phyloP scores from a whole-genome alignment of 139 green algal species.

The Auxenochlorella protothecoides region DNA sequence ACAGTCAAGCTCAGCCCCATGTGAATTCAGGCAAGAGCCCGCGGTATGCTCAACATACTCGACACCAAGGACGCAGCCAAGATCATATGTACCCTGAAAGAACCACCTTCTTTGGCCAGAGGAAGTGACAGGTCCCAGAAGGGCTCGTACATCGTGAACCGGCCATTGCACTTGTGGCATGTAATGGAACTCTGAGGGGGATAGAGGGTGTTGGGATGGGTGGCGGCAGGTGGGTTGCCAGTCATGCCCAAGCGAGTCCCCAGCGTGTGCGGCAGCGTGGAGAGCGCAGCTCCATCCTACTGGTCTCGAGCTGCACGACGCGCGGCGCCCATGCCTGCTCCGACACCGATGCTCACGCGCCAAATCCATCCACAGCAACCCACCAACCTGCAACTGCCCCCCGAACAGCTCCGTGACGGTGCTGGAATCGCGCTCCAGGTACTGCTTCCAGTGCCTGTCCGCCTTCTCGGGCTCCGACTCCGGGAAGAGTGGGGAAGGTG shows the following conservation, averaged over 20 bases:
- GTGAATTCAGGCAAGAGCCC: too few species aligned
- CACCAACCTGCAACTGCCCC: slow-evolving; percentile 34
- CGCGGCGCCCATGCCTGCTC: neutral
- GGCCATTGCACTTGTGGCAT: slow-evolving; percentile 34
- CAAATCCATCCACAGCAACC: neutral
- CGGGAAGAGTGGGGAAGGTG: neutral
- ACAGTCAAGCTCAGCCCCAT: too few species aligned
- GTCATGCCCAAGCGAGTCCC: too few species aligned
- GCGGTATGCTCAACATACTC: too few species aligned
- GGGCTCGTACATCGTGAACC: slow-evolving; percentile 44
- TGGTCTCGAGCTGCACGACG: too few species aligned
- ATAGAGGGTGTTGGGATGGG: neutral
- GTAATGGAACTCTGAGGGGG: slow-evolving; percentile 25
- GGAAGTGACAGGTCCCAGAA: slow-evolving; percentile 50
- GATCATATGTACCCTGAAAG: too few species aligned
- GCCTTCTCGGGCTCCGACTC: slow-evolving; percentile 38
- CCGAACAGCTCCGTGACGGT: slow-evolving; percentile 40
- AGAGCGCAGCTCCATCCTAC: too few species aligned
- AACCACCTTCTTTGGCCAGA: slow-evolving; percentile 21
- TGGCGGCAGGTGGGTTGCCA: neutral
- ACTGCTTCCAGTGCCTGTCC: slow-evolving; percentile 26
- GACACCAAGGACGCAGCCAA: too few species aligned
- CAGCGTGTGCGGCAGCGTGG: too few species aligned
- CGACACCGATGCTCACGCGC: neutral
- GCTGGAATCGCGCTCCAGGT: slow-evolving; percentile 14